These are phyloP conservation scores for Crithidia bombi DNA, from an alignment of 208 protist genomes.

Conservation along the genomic window DNA sequence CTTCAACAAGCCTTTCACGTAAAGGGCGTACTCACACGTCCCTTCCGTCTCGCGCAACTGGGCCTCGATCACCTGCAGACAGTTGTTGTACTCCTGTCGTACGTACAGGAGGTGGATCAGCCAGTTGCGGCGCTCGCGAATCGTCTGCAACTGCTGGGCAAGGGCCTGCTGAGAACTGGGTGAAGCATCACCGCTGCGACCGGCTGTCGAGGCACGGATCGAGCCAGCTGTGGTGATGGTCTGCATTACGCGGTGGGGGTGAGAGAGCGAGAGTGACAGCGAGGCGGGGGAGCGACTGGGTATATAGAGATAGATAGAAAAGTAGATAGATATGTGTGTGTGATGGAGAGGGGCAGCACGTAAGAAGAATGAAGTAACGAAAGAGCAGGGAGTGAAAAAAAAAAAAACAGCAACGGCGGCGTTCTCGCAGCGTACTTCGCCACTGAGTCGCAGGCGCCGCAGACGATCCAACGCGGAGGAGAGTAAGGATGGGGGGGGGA, in stretches of 20 bases:
- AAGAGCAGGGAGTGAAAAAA: constrained; percentile 11
- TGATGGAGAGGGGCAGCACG: too few relatives aligned
- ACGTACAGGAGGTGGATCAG: constrained; percentile 94
- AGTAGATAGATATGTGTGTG: too few relatives aligned
- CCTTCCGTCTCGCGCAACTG: constrained; percentile 83
- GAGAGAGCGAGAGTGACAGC: too few relatives aligned
- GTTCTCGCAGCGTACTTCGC: too few relatives aligned
- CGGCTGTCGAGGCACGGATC: not conserved
- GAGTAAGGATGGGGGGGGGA: too few relatives aligned
- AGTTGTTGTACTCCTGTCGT: constrained; percentile 90
- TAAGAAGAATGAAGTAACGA: not conserved
- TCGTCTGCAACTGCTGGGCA: constrained; percentile 33
- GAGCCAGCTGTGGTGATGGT: not conserved
- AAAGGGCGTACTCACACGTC: constrained; percentile 91
- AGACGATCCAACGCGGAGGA: too few relatives aligned
- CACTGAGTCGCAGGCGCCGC: too few relatives aligned
- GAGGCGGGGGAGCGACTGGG: too few relatives aligned
- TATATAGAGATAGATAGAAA: too few relatives aligned
- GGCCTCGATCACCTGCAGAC: constrained; percentile 87
- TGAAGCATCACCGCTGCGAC: not conserved
- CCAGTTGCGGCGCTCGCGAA: constrained; percentile 93
- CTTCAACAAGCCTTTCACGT: constrained; percentile 93
- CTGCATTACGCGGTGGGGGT: constrained; percentile 13
- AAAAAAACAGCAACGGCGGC: not conserved
- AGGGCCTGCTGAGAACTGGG: constrained; percentile 19